Evolutionary conservation across 805 yeast genomes (phyloP).

Genomic region (Spathaspora girioi): DNA sequence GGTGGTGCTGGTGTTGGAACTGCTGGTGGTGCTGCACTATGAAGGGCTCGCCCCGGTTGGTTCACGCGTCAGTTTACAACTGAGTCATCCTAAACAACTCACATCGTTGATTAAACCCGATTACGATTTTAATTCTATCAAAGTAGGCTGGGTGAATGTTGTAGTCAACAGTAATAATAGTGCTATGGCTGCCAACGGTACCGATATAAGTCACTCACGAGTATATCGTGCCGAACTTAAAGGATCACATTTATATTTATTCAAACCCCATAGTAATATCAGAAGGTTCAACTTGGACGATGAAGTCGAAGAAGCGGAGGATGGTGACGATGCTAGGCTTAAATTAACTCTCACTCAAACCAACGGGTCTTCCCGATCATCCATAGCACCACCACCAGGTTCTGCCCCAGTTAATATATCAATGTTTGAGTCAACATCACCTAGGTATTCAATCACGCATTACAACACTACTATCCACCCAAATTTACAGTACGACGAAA

Average conservation of each 20-base stretch:
- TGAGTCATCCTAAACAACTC: neutral
- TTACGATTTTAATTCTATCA: constrained; percentile 27
- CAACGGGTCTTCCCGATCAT: neutral
- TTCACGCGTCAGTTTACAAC: neutral
- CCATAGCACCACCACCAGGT: neutral
- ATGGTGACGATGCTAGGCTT: neutral
- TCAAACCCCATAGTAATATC: constrained; percentile 49
- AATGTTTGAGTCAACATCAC: constrained; percentile 13
- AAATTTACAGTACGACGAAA: constrained; percentile 43
- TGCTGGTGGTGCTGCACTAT: too few species aligned
- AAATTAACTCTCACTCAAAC: neutral
- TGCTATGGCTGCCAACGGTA: constrained; percentile 11
- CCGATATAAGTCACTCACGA: neutral
- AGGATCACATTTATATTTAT: constrained; percentile 64
- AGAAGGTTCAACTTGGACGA: constrained; percentile 24
- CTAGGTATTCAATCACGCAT: neutral
- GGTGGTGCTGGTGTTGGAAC: neutral
- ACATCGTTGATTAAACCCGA: constrained; percentile 19
- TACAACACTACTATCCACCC: constrained; percentile 25
- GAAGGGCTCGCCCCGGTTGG: neutral
- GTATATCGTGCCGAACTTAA: constrained; percentile 63
- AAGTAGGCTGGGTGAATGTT: constrained; percentile 37
- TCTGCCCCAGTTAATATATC: neutral
- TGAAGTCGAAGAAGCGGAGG: neutral
- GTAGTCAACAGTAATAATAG: constrained; percentile 30